These are phyloP conservation scores for Fraxinus anomala DNA, from an alignment of 257 asterid genomes.

Conservation along the genomic window DNA sequence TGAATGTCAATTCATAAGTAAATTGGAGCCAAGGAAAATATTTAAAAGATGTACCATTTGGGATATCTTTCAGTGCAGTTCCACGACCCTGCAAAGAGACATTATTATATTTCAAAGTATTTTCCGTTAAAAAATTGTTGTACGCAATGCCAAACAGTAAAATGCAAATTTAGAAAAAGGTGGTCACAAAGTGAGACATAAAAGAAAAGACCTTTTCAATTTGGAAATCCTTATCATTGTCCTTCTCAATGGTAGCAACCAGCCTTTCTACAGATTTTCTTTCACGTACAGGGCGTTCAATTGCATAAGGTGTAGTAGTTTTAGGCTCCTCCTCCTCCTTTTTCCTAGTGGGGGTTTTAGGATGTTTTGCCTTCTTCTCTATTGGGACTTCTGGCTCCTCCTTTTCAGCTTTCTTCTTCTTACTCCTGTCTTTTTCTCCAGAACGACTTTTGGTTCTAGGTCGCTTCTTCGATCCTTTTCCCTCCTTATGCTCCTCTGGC, in stretches of 20 bases:
- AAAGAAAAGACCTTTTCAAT: constrained; percentile 68
- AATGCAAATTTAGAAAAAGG: background rate
- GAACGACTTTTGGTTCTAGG: constrained; percentile 47
- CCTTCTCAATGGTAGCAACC: constrained; percentile 79
- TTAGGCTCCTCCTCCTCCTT: constrained; percentile 55
- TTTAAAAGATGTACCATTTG: constrained; percentile 60
- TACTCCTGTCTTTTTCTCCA: constrained; percentile 36
- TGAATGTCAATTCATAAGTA: background rate
- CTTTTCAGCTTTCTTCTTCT: constrained; percentile 41
- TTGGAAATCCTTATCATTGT: constrained; percentile 55
- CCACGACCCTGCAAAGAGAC: constrained; percentile 83
- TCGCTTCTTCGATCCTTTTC: constrained; percentile 52
- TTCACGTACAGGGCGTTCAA: constrained; percentile 91
- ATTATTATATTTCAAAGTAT: constrained; percentile 2
- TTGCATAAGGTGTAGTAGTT: constrained; percentile 56
- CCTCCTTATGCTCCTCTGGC: constrained; percentile 40
- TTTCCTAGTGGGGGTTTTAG: constrained; percentile 30
- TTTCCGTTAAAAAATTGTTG: constrained; percentile 16
- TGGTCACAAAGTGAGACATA: background rate
- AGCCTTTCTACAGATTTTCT: constrained; percentile 91
- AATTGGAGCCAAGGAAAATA: no score
- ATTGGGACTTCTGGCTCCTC: constrained; percentile 28
- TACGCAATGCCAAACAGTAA: background rate
- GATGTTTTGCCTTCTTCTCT: constrained; percentile 36
- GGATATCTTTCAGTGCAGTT: constrained; percentile 89